Conservation (phyloP, 2,329 filamentous ascomycete genomes). For the Nothophaeocryptopus gaeumannii region DNA sequence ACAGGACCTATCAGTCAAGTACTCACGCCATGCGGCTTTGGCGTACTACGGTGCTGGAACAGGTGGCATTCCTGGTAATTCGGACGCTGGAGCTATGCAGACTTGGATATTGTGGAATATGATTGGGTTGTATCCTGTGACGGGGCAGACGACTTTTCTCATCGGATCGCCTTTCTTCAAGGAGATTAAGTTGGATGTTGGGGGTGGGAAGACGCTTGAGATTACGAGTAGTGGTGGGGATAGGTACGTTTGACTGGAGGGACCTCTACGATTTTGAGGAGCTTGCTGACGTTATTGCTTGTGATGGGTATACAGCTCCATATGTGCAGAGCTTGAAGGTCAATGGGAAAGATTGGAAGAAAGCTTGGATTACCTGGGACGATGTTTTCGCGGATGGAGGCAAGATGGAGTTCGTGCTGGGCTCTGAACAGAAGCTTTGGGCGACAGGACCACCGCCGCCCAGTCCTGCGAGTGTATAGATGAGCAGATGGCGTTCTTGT, state of each 20-base stretch:
- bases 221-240: constrained; percentile 55
- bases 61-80: constrained; percentile 64
- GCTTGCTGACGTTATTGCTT: too few species aligned
- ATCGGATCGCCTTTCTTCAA: constrained; percentile 57
- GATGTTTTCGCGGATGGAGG: constrained; percentile 64
- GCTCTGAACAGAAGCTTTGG: constrained; percentile 53
- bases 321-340: constrained; percentile 66
- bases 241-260: too few species aligned
- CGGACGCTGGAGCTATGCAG: constrained; percentile 70
- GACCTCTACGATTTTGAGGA: too few species aligned
- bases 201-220: constrained; percentile 51
- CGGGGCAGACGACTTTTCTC: constrained; percentile 57
- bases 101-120: constrained; percentile 67
- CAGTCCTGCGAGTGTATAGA: constrained; percentile 2
- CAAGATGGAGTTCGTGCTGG: constrained; percentile 62
- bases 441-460: constrained; percentile 59
- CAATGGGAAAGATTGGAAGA: constrained; percentile 61
- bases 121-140: constrained; percentile 65
- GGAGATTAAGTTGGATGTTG: constrained; percentile 58
- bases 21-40: constrained; percentile 58
- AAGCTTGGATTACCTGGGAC: constrained; percentile 64
- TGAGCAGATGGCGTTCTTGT: too few species aligned
- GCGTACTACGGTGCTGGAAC: constrained; percentile 55
- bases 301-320: constrained; percentile 42
- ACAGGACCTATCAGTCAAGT: constrained; percentile 39